phyloP scores from a whole-genome alignment of 2,329 filamentous ascomycete genomes.

The Pseudomassariella vexata region DNA sequence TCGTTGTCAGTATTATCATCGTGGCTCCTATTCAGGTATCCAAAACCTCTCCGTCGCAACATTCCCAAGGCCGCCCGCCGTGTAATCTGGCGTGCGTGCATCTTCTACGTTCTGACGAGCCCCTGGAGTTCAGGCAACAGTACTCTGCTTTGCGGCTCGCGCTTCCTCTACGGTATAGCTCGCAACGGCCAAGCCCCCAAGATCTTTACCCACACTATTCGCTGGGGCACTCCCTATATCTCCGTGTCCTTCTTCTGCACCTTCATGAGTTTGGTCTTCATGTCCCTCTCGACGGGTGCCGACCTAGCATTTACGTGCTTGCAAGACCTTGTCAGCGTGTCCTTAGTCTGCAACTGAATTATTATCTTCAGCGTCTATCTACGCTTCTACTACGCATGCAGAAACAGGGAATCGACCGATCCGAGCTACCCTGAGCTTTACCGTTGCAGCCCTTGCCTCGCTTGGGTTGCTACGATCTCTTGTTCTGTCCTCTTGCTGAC shows the following conservation, averaged over 20 bases:
- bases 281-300: conserved; percentile 63
- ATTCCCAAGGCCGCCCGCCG: conserved; percentile 60
- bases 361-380: conserved; percentile 53
- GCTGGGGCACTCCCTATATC: conserved; percentile 54
- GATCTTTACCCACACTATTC: conserved; percentile 54
- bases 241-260: conserved; percentile 50
- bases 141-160: conserved; percentile 61
- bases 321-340: conserved; percentile 59
- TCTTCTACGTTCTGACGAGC: conserved; percentile 64
- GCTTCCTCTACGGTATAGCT: conserved; percentile 65
- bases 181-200: conserved; percentile 60
- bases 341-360: conserved; percentile 57
- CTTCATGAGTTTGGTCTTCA: conserved; percentile 61
- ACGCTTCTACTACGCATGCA: too few relatives aligned
- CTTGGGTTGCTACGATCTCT: too few relatives aligned
- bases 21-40: too few relatives aligned
- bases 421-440: too few relatives aligned
- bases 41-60: conserved; percentile 59
- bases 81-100: conserved; percentile 55
- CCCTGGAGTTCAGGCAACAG: conserved; percentile 58
- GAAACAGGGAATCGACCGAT: too few relatives aligned
- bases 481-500: too few relatives aligned
- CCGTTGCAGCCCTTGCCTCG: too few relatives aligned
- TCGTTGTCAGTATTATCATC: too few relatives aligned
- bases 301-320: conserved; percentile 66